Percentiles rank a stretch among this genome's conserved stretches.
These are phyloP conservation scores for Letharia columbiana DNA, from an alignment of 495 filamentous ascomycete species.

Conservation along the genomic window DNA sequence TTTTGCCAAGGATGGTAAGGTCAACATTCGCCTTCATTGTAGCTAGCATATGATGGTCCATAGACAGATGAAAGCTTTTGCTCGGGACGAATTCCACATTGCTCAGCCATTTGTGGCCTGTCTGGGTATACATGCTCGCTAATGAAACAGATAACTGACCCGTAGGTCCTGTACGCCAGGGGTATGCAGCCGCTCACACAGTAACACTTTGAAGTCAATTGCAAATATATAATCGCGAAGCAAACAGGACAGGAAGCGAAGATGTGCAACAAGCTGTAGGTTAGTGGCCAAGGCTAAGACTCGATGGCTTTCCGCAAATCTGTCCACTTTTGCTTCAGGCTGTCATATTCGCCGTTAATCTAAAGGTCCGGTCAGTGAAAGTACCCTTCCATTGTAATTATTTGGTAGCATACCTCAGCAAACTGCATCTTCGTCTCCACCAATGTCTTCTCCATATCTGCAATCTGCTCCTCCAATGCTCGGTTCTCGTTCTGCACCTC, in stretches of 20 bases:
- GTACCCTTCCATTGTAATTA: not conserved
- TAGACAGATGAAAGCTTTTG: not conserved
- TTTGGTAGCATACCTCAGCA: slow-evolving; percentile 66
- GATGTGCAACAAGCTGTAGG: not conserved
- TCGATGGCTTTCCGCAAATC: slow-evolving; percentile 66
- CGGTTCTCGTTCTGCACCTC: slow-evolving; percentile 94
- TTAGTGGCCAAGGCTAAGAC: not conserved
- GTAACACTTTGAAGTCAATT: not conserved
- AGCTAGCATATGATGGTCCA: slow-evolving; percentile 2
- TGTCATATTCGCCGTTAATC: slow-evolving; percentile 65
- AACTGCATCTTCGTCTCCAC: slow-evolving; percentile 92
- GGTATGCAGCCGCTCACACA: slow-evolving; percentile 8
- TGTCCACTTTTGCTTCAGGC: slow-evolving; percentile 68
- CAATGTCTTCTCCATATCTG: slow-evolving; percentile 88
- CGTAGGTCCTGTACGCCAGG: slow-evolving; percentile 5
- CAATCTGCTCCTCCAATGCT: slow-evolving; percentile 77
- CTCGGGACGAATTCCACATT: not conserved
- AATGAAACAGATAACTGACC: slow-evolving; percentile 5
- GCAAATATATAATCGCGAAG: not conserved
- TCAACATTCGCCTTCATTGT: not conserved
- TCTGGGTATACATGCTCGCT: slow-evolving; percentile 22
- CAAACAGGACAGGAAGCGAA: not conserved
- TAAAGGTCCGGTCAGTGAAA: slow-evolving; percentile 35
- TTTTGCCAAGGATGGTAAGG: not conserved
- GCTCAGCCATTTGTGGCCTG: not conserved